A percentile compares a stretch with the other conserved stretches of the same genome.
Evolutionary conservation across 805 yeast species (phyloP).

Genomic region (Pichia ethanolica): DNA sequence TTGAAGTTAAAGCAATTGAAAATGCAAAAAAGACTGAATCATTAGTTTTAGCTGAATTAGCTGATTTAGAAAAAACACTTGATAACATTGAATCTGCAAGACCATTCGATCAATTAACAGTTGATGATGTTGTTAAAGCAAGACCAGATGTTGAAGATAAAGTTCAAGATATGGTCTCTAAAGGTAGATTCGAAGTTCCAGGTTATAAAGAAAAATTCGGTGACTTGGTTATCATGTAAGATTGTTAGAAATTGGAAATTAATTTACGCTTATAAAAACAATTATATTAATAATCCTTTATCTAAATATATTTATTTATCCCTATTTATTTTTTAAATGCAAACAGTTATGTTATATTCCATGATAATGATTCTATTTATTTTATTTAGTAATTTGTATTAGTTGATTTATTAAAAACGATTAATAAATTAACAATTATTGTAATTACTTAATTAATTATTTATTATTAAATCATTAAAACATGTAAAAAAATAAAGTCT

Average conservation of each 20-base stretch:
- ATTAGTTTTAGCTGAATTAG: slow-evolving; percentile 78
- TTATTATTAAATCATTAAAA: no score
- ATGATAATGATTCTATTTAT: background rate
- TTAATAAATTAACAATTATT: no score
- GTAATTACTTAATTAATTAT: no score
- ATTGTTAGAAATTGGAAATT: slow-evolving; percentile 1
- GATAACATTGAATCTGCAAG: slow-evolving; percentile 93
- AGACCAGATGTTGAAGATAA: slow-evolving; percentile 97
- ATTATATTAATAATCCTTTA: no score
- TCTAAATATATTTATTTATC: slow-evolving; percentile 8
- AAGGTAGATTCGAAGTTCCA: slow-evolving; percentile 97
- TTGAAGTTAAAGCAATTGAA: slow-evolving; percentile 91
- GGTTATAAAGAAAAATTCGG: slow-evolving; percentile 99
- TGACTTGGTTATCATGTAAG: slow-evolving; percentile 84
- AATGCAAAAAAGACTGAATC: slow-evolving; percentile 91
- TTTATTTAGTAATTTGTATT: no score
- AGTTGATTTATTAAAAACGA: no score
- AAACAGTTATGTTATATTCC: slow-evolving; percentile 5
- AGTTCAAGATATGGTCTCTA: slow-evolving; percentile 88
- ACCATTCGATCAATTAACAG: slow-evolving; percentile 95
- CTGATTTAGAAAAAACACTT: slow-evolving; percentile 79
- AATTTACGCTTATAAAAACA: background rate
- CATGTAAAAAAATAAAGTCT: no score
- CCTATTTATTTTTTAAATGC: slow-evolving; percentile 5
- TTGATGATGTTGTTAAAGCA: slow-evolving; percentile 89